phyloP scores from a whole-genome alignment of 2,329 filamentous ascomycete genomes.

The Aspergillus ibericus region DNA sequence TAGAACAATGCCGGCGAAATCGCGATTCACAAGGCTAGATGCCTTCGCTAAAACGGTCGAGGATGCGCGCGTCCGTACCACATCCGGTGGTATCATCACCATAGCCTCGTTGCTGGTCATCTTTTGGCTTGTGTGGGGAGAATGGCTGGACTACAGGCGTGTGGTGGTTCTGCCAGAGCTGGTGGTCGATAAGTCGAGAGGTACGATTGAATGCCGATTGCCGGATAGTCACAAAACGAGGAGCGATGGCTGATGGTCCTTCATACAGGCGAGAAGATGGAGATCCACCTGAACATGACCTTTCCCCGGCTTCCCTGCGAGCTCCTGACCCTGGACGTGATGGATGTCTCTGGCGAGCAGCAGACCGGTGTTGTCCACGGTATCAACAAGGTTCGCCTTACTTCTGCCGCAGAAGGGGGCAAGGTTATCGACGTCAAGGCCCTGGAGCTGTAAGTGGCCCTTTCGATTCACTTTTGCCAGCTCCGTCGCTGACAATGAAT shows the following conservation, averaged over 20 bases:
- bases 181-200: slow-evolving; percentile 94
- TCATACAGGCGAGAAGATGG: slow-evolving; percentile 84
- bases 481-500: neutral
- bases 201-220: slow-evolving; percentile 46
- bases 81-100: slow-evolving; percentile 91
- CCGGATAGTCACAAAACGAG: neutral
- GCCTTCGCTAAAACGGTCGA: slow-evolving; percentile 99
- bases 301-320: slow-evolving; percentile 95
- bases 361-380: slow-evolving; percentile 93
- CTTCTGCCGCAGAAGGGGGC: slow-evolving; percentile 71
- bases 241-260: slow-evolving; percentile 18
- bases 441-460: slow-evolving; percentile 63
- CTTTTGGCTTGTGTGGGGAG: slow-evolving; percentile 84
- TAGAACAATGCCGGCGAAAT: slow-evolving; percentile 76
- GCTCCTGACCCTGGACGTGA: slow-evolving; percentile 92
- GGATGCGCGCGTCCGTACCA: slow-evolving; percentile 93
- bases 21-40: slow-evolving; percentile 92
- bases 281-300: slow-evolving; percentile 95
- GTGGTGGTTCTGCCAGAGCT: slow-evolving; percentile 87
- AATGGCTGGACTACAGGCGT: slow-evolving; percentile 91
- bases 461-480: neutral
- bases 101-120: slow-evolving; percentile 87
- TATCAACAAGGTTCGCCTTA: slow-evolving; percentile 83
- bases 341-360: slow-evolving; percentile 97
- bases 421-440: slow-evolving; percentile 69